phyloP scores from a whole-genome alignment of 192 early-diverging fungal genomes.

The Funneliformis mosseae region DNA sequence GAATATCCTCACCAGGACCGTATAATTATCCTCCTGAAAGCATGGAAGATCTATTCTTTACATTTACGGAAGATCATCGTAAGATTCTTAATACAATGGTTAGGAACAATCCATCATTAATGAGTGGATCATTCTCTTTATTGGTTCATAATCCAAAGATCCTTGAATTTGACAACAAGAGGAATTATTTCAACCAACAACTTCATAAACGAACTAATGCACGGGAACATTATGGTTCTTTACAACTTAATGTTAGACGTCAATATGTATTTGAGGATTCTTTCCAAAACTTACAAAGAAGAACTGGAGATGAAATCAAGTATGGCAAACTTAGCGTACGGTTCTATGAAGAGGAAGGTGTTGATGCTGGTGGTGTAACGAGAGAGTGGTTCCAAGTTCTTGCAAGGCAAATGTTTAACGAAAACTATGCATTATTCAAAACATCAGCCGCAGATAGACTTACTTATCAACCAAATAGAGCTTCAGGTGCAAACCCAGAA shows the following conservation, averaged over 20 bases:
- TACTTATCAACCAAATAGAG: slow-evolving; percentile 97
- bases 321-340: slow-evolving; percentile 89
- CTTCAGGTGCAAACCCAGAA: slow-evolving; percentile 89
- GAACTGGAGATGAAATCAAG: slow-evolving; percentile 91
- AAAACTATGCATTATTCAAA: slow-evolving; percentile 96
- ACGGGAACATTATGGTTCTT: slow-evolving; percentile 65
- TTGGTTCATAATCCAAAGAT: slow-evolving; percentile 97
- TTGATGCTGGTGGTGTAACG: slow-evolving; percentile 97
- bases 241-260: slow-evolving; percentile 90
- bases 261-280: slow-evolving; percentile 97
- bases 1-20: slow-evolving; percentile 17
- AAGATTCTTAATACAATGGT: slow-evolving; percentile 98
- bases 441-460: slow-evolving; percentile 93
- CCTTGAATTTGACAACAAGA: slow-evolving; percentile 99
- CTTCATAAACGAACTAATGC: slow-evolving; percentile 78
- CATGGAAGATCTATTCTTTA: slow-evolving; percentile 76
- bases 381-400: slow-evolving; percentile 98
- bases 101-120: slow-evolving; percentile 91
- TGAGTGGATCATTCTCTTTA: slow-evolving; percentile 96
- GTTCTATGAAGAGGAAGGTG: slow-evolving; percentile 96
- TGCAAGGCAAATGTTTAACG: slow-evolving; percentile 97
- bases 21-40: slow-evolving; percentile 31
- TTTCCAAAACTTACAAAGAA: slow-evolving; percentile 89
- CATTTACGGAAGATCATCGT: slow-evolving; percentile 91
- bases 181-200: slow-evolving; percentile 95